Percentiles rank a stretch among this genome's conserved stretches.
phyloP scores from a whole-genome alignment of 495 filamentous ascomycete genomes.

The Tuber magnatum region DNA sequence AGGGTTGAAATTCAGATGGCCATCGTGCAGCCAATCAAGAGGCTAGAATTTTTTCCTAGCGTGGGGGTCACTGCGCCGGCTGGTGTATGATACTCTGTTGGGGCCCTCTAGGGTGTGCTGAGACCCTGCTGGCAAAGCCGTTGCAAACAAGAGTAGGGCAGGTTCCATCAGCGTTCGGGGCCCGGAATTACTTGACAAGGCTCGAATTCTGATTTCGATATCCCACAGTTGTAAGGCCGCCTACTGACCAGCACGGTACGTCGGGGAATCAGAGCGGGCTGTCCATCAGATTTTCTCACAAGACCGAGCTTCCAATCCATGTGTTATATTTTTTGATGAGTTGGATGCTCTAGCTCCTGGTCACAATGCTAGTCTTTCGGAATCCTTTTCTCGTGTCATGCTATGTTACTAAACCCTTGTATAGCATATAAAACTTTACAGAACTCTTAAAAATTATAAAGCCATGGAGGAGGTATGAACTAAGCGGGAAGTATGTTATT shows the following conservation, averaged over 20 bases:
- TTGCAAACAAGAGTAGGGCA: constrained; percentile 87
- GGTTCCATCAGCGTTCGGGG: constrained; percentile 99
- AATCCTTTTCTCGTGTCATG: constrained; percentile 80
- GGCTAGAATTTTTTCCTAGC: constrained; percentile 67
- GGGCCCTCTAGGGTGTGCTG: constrained; percentile 95
- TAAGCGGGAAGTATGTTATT: too few species aligned
- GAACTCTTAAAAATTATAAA: too few species aligned
- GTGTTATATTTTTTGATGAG: constrained; percentile 97
- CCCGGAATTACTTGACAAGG: constrained; percentile 47
- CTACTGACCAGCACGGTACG: constrained; percentile 64
- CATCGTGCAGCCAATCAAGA: constrained; percentile 86
- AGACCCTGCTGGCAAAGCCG: constrained; percentile 90
- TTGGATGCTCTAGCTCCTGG: constrained; percentile 84
- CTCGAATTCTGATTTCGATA: neutral
- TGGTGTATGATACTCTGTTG: constrained; percentile 89
- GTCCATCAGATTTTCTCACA: constrained; percentile 88
- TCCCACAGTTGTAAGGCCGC: constrained; percentile 41
- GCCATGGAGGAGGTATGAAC: too few species aligned
- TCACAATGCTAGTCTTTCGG: constrained; percentile 71
- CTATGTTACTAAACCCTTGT: too few species aligned
- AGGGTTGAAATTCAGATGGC: constrained; percentile 76
- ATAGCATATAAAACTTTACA: too few species aligned
- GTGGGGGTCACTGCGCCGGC: constrained; percentile 84
- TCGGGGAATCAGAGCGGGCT: constrained; percentile 88
- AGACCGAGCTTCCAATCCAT: constrained; percentile 77